Conservation (phyloP, 139 green algal genomes). For the Pseudopediastrum boryanum region DNA sequence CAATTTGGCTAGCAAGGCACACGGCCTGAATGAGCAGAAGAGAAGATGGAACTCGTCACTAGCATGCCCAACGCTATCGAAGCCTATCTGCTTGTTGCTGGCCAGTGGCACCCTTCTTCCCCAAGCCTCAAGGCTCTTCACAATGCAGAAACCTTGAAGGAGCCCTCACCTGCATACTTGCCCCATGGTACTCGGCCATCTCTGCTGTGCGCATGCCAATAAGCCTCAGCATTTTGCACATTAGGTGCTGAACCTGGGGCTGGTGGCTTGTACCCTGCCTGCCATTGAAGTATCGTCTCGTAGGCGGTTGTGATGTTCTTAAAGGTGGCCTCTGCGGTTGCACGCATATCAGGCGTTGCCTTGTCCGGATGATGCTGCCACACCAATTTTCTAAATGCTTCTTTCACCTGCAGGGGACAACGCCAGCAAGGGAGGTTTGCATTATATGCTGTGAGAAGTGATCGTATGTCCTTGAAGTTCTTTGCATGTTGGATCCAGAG, state of each 20-base stretch:
- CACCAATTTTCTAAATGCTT: slow-evolving; percentile 37
- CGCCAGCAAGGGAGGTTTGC: too few species aligned
- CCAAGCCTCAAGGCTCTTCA: too few species aligned
- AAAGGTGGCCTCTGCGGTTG: slow-evolving; percentile 37
- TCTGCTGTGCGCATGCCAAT: slow-evolving; percentile 29
- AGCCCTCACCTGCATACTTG: slow-evolving; percentile 16
- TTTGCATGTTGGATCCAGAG: too few species aligned
- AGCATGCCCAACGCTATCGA: too few species aligned
- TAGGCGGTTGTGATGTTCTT: slow-evolving; percentile 33
- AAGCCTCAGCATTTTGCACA: slow-evolving; percentile 13
- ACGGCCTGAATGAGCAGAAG: too few species aligned
- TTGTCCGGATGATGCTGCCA: slow-evolving; percentile 39
- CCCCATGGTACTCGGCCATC: slow-evolving; percentile 40
- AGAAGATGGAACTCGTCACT: too few species aligned
- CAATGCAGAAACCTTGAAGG: too few species aligned
- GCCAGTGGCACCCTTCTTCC: too few species aligned
- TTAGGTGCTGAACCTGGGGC: slow-evolving; percentile 17
- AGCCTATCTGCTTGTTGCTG: too few species aligned
- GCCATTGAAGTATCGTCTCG: slow-evolving; percentile 20
- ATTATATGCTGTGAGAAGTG: too few species aligned
- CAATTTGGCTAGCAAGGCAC: too few species aligned
- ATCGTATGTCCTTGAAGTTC: too few species aligned
- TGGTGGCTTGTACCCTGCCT: slow-evolving; percentile 31
- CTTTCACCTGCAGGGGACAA: slow-evolving; percentile 26
- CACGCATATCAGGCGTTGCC: not conserved